A percentile compares a stretch with the other conserved stretches of the same genome.
phyloP scores from a whole-genome alignment of 2,329 filamentous ascomycete species.

The Diplodia seriata region DNA sequence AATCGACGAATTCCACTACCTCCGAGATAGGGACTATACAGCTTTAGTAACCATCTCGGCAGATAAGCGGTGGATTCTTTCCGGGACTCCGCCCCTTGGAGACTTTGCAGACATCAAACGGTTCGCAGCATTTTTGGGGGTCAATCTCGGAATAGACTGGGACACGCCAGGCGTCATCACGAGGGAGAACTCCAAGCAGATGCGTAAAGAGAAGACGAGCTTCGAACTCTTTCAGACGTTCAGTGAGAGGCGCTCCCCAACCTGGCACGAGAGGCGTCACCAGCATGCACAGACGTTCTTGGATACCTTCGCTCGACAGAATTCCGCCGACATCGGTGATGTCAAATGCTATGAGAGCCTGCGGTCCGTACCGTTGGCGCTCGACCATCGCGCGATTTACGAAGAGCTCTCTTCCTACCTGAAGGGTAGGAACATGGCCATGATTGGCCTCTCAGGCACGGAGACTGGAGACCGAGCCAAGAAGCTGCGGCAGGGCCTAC shows the following conservation, averaged over 20 bases:
- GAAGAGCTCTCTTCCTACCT: conserved; percentile 62
- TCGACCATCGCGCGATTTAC: conserved; percentile 61
- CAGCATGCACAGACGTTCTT: conserved; percentile 63
- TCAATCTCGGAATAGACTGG: conserved; percentile 63
- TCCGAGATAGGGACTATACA: conserved; percentile 47
- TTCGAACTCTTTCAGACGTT: conserved; percentile 65
- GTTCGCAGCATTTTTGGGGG: conserved; percentile 63
- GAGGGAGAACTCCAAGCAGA: conserved; percentile 13
- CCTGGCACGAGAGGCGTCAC: conserved; percentile 61
- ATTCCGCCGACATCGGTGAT: conserved; percentile 37
- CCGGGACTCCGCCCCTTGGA: conserved; percentile 65
- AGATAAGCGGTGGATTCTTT: conserved; percentile 66
- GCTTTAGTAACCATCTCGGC: conserved; percentile 57
- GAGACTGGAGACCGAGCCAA: conserved; percentile 43
- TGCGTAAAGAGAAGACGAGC: conserved; percentile 52
- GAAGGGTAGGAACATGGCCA: conserved; percentile 58
- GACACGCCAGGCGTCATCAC: conserved; percentile 43
- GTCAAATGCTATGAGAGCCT: conserved; percentile 54
- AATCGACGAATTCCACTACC: conserved; percentile 70
- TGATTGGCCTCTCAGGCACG: conserved; percentile 46
- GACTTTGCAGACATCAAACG: conserved; percentile 66
- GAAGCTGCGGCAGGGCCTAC: conserved; percentile 55
- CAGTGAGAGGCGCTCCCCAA: conserved; percentile 56
- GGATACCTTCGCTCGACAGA: conserved; percentile 58
- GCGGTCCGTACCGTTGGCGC: conserved; percentile 51